Base-by-base conservation (phyloP, 768 basidiomycete genomes). In the Podaxis mareebaensis region DNA sequence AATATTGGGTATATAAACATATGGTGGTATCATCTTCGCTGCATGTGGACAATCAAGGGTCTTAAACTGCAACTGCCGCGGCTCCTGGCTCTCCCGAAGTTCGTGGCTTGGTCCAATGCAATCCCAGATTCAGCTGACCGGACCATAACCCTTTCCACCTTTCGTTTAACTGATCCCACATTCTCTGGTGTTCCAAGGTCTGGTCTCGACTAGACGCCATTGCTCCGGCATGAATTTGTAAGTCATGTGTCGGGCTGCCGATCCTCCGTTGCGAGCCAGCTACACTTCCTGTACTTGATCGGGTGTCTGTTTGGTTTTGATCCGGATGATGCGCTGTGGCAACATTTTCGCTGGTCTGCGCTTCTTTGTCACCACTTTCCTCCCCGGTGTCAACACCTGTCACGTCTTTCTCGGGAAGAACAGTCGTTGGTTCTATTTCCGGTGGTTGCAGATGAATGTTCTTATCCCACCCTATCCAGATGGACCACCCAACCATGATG, bases 401-500 rank as follows among this genome's bases (percentile, higher is more conserved):
- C 53, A n/a, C 17, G n/a, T 38, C 15, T 6, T 38, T 26, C 8
- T 36, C 53, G n/a, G 53, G n/a, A 17, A 36, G 12, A 38, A 22
- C 26, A 11, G 17, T 36, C 11, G 33, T 54, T 11, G 30, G 33
- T 12, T 36, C 33, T 3, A 48, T 15, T 44, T n/a, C 57, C 4
- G 24, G 22, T 12, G 57, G 57, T 20, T 58, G 44, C 22, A 28
- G 42, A 20, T 58, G 46, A 46, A 58, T 58, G 12, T 11, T 61
- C 36, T 63, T 58, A 13, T 68, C 69, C 69, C 69, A 69, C 12
- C 61, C 65, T 55, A 69, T 66, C 28, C 61, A 64, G 13, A 75
- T 52, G 63, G 72, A 77, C 66, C 73, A 76, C 42, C 70, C 65
- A 8, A 81, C 59, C 12, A 66, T 68, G 4, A 72, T 33, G 7